Conservation (phyloP, 1,284 basidiomycete genomes). For the Ustilago hordei region DNA sequence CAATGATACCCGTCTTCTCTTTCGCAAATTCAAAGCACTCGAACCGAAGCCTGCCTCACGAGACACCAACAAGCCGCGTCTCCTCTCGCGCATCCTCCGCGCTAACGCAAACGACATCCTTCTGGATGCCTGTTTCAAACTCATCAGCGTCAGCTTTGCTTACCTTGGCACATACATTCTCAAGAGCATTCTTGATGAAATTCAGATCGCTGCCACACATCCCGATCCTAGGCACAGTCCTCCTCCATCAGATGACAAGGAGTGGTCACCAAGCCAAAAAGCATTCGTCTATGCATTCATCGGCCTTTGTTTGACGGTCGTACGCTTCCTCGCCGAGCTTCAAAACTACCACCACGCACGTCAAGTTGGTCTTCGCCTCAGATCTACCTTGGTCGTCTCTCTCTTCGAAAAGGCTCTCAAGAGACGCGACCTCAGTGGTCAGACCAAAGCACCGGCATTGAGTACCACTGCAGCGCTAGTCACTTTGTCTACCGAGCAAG, state of each 20-base stretch:
- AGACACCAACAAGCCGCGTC: conserved; percentile 10
- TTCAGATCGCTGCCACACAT: conserved; percentile 33
- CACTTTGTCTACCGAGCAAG: background rate
- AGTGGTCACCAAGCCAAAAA: conserved; percentile 52
- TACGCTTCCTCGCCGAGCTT: conserved; percentile 55
- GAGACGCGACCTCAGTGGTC: conserved; percentile 56
- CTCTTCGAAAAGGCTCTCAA: conserved; percentile 67
- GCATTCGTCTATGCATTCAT: conserved; percentile 54
- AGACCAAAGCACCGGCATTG: conserved; percentile 16
- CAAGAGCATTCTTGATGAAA: conserved; percentile 50
- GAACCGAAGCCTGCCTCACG: background rate
- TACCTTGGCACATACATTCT: conserved; percentile 58
- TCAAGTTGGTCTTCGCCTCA: conserved; percentile 64
- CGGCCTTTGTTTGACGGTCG: conserved; percentile 45
- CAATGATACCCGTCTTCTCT: conserved; percentile 56
- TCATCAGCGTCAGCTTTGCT: conserved; percentile 54
- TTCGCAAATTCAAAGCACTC: conserved; percentile 37
- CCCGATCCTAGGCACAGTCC: background rate
- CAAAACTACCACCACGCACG: conserved; percentile 67
- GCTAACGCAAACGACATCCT: conserved; percentile 59
- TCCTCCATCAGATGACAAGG: background rate
- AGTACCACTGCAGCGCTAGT: background rate
- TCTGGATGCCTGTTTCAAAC: conserved; percentile 55
- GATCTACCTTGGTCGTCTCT: conserved; percentile 62
- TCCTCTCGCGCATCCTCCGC: conserved; percentile 40